A percentile compares a stretch with the other conserved stretches of the same genome.
These are phyloP conservation scores for Colletotrichum sp. DNA, from an alignment of 2,329 filamentous ascomycete genomes.

Conservation along the genomic window DNA sequence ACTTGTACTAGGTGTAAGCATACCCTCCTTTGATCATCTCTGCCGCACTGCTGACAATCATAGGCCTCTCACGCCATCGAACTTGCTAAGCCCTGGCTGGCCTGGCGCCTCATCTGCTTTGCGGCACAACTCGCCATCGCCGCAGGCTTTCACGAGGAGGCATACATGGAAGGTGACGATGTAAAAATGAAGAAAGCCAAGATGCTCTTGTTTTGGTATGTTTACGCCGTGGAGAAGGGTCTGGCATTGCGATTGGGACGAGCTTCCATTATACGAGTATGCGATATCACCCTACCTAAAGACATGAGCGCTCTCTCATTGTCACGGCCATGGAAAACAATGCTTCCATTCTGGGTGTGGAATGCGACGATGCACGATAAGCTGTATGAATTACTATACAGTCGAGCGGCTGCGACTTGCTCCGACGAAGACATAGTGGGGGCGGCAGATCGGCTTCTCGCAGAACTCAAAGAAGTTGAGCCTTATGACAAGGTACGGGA, in stretches of 20 bases:
- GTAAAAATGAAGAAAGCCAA: background rate
- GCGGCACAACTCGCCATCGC: background rate
- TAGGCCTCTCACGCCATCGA: slow-evolving; percentile 2
- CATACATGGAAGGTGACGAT: background rate
- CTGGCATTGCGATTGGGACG: slow-evolving; percentile 65
- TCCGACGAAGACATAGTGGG: background rate
- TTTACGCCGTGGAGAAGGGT: slow-evolving; percentile 63
- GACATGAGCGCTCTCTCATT: slow-evolving; percentile 30
- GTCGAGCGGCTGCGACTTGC: background rate
- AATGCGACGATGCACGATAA: slow-evolving; percentile 54
- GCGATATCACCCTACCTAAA: slow-evolving; percentile 53
- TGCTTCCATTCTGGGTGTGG: slow-evolving; percentile 50
- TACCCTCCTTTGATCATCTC: background rate
- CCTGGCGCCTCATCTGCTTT: background rate
- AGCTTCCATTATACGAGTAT: slow-evolving; percentile 61
- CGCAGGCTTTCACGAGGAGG: slow-evolving; percentile 24
- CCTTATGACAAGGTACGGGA: background rate
- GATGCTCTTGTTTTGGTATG: slow-evolving; percentile 47
- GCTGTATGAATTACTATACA: slow-evolving; percentile 45
- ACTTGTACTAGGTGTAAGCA: background rate
- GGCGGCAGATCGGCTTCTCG: background rate
- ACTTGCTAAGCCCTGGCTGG: background rate
- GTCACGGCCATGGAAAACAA: slow-evolving; percentile 39
- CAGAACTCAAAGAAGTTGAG: background rate
- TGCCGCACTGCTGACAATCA: no score